These are phyloP conservation scores for Russula earlei DNA, from an alignment of 768 basidiomycete genomes.

Conservation along the genomic window DNA sequence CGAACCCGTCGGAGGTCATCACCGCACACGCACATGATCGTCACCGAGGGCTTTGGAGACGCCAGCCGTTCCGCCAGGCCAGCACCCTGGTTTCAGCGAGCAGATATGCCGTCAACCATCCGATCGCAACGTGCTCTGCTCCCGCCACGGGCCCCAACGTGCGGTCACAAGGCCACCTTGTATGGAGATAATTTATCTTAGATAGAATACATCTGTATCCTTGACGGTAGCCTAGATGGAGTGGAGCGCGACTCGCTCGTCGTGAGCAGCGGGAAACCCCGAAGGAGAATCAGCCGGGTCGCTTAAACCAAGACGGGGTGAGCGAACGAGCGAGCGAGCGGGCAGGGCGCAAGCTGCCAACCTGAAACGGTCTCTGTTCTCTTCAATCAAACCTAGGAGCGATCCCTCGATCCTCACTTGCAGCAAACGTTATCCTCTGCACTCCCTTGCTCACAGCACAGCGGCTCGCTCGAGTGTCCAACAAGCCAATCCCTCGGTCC, in stretches of 20 bases:
- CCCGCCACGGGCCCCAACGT: not conserved
- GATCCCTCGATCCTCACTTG: not conserved
- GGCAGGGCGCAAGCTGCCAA: conserved; percentile 12
- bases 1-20: not conserved
- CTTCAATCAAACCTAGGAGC: conserved; percentile 3
- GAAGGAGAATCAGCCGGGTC: not conserved
- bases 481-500: not conserved
- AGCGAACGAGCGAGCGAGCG: too few relatives aligned
- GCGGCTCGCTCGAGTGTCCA: not conserved
- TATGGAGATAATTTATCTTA: not conserved
- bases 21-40: conserved; percentile 13
- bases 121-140: conserved; percentile 1
- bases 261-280: not conserved
- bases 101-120: not conserved
- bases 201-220: too few relatives aligned
- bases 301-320: not conserved
- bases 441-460: not conserved
- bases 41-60: not conserved
- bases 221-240: too few relatives aligned
- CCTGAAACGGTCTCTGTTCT: conserved; percentile 5
- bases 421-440: not conserved
- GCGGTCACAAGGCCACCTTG: not conserved
- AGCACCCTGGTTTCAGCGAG: not conserved
- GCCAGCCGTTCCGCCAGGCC: not conserved
- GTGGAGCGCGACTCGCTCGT: too few relatives aligned